Percentiles rank a stretch among this genome's conserved stretches.
Evolutionary conservation across 2,329 filamentous ascomycete species (phyloP).

Genomic region (Colletotrichum zoysiae): DNA sequence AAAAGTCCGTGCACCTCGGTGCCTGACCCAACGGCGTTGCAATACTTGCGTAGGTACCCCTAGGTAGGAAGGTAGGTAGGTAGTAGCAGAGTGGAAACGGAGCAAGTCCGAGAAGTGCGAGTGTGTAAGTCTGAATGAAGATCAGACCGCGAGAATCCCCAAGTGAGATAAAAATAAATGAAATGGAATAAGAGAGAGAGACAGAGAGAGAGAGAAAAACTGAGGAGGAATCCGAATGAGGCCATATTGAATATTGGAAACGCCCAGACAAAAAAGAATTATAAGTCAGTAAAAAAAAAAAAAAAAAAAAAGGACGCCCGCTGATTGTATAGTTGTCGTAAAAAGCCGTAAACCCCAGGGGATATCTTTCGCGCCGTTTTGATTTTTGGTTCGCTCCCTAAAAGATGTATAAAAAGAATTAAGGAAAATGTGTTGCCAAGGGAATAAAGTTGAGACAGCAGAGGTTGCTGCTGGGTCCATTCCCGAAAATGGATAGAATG

Average conservation of each 20-base stretch:
- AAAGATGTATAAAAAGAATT: background rate
- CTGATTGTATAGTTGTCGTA: constrained; percentile 14
- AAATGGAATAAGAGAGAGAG: background rate
- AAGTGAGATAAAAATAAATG: background rate
- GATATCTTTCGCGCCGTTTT: constrained; percentile 13
- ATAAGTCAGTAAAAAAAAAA: no score
- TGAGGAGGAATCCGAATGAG: background rate
- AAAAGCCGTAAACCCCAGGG: constrained; percentile 11
- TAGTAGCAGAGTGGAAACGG: background rate
- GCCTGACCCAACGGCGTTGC: constrained; percentile 2
- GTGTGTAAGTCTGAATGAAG: background rate
- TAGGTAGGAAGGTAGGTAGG: no score
- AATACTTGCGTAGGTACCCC: background rate
- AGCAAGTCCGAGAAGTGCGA: background rate
- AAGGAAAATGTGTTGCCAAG: background rate
- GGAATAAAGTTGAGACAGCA: background rate
- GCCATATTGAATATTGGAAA: no score
- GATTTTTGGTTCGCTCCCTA: background rate
- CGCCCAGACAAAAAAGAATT: no score
- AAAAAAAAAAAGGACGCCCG: constrained; percentile 11
- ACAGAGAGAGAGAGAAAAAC: background rate
- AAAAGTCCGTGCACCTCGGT: constrained; percentile 6
- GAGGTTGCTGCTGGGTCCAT: background rate
- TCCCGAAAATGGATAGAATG: no score
- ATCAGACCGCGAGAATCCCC: background rate